Evolutionary conservation across 2,329 filamentous ascomycete species (phyloP).

Genomic region (Teratosphaeria nubilosa): DNA sequence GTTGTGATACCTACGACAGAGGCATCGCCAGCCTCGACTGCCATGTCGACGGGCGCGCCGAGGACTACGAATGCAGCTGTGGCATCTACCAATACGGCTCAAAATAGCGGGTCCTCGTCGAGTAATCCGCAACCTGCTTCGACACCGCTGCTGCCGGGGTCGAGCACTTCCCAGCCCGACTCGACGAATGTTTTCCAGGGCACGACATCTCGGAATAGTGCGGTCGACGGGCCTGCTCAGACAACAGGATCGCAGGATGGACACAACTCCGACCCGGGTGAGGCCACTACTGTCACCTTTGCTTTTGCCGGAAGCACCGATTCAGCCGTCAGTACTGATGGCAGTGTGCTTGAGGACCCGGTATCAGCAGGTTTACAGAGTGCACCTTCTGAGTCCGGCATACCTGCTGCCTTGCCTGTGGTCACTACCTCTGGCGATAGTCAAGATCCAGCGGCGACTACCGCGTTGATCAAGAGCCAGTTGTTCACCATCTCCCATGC

Average conservation of each 20-base stretch:
- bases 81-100: background rate
- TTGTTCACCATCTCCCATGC: background rate
- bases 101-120: background rate
- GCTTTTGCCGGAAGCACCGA: background rate
- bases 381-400: background rate
- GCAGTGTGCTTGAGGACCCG: background rate
- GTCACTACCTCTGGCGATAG: background rate
- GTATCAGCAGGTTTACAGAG: background rate
- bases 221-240: background rate
- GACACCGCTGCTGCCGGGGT: background rate
- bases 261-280: background rate
- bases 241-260: background rate
- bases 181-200: background rate
- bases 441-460: background rate
- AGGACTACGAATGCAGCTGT: background rate
- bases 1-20: background rate
- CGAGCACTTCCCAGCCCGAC: background rate
- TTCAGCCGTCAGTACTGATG: background rate
- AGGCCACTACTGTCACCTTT: background rate
- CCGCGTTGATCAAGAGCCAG: background rate
- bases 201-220: background rate
- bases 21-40: background rate
- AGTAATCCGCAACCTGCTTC: background rate
- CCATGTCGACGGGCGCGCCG: background rate
- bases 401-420: background rate